Evolutionary conservation across 768 basidiomycete genomes (phyloP).

Genomic region (Phaeolepiota aurea): DNA sequence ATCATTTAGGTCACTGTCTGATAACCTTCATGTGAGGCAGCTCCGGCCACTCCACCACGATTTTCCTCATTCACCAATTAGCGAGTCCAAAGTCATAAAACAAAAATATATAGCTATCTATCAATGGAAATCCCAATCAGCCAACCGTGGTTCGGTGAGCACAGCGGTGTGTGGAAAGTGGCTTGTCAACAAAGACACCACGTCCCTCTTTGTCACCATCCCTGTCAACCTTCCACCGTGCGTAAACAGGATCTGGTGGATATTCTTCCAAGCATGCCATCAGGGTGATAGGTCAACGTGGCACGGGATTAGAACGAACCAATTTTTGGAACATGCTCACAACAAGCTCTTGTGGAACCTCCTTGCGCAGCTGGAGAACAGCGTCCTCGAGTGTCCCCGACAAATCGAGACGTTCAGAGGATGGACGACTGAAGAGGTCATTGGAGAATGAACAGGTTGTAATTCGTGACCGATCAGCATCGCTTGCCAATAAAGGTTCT

Average conservation of each 20-base stretch:
- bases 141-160: background rate
- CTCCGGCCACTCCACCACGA: too few species aligned
- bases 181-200: slow-evolving; percentile 48
- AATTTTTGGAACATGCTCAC: slow-evolving; percentile 72
- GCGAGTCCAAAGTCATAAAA: background rate
- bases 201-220: slow-evolving; percentile 62
- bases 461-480: slow-evolving; percentile 13
- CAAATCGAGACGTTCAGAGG: slow-evolving; percentile 20
- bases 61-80: background rate
- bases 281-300: background rate
- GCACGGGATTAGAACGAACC: slow-evolving; percentile 21
- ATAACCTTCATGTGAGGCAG: too few species aligned
- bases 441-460: slow-evolving; percentile 34
- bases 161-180: slow-evolving; percentile 46
- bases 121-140: background rate
- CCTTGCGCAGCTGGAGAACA: slow-evolving; percentile 55
- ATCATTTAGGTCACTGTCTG: too few species aligned
- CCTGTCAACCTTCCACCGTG: slow-evolving; percentile 50
- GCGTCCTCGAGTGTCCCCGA: slow-evolving; percentile 36
- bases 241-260: slow-evolving; percentile 63
- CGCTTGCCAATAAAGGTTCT: slow-evolving; percentile 23
- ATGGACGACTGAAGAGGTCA: slow-evolving; percentile 15
- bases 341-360: slow-evolving; percentile 63
- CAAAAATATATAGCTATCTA: background rate
- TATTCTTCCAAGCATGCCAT: slow-evolving; percentile 33